Base-by-base conservation (phyloP, 2,329 filamentous ascomycete genomes). In the Cercospora zeina region DNA sequence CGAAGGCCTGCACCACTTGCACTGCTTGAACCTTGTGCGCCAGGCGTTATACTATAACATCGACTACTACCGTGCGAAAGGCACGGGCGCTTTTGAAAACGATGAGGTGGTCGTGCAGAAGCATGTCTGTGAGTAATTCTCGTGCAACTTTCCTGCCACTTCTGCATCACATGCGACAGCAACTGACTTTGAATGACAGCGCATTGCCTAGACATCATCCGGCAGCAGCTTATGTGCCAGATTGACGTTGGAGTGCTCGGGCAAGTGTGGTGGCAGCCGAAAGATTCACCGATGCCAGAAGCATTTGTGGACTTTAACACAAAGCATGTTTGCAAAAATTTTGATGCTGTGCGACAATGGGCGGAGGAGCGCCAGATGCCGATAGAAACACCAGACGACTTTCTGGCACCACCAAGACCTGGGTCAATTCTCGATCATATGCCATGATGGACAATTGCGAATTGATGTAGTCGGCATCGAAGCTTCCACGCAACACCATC, bases 141-240 rank as follows among this genome's bases (percentile, higher is more conserved):
- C 21, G 5, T 14, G 16, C 10, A 36, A 19, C 9, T 27, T 47
- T 2, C 21, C 7, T 14, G 16, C 10, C 4, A 6, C 39, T 10
- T 45, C 39, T 45, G 7, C 39, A 2, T 13, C 39, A 45, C 2
- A 5, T 50, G 9, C 27, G 2, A 33, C 2, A 7, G 49, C 3
- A 11, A 33, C 27, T 51, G 49, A 51, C 27, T 51, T 14, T 5
- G n/a, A 31, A 51, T 54, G 3, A 27, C 24, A 83, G 80, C 81
- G 4, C 85, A 88, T 63, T 88, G 86, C 62, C 76, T 88, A 33
- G 86, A 88, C 65, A 84, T 83, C 5, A 65, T 88, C 54, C 82
- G 85, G 0, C 85, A 88, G 70, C 82, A 86, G n/a, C 77, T 88
- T 8, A 87, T 87, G 84, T 88, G 85, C 73, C 84, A 81, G 27